Percentiles rank a stretch among this genome's conserved stretches.
Evolutionary conservation across 78 protist genomes (phyloP).

Genomic region (Acrasis kona): DNA sequence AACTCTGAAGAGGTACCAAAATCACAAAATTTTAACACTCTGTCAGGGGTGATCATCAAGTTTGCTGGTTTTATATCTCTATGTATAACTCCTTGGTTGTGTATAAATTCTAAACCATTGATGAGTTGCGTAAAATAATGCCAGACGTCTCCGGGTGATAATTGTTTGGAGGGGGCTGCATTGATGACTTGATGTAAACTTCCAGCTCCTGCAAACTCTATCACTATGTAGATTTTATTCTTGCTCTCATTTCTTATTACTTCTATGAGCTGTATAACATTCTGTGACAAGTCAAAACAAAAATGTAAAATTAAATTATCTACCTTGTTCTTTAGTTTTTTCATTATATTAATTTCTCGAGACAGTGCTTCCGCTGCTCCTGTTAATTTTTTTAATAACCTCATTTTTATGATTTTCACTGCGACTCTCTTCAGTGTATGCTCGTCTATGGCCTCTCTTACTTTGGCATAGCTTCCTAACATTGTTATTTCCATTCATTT

Average conservation of each 20-base stretch:
- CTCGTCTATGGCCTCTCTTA: neutral
- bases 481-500: no score
- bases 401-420: neutral
- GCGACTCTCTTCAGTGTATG: neutral
- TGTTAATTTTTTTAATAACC: neutral
- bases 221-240: neutral
- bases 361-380: neutral
- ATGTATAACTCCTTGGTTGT: conserved; percentile 41
- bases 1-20: conserved; percentile 54
- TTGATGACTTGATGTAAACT: neutral
- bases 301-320: no score
- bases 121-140: neutral
- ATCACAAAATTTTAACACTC: conserved; percentile 22
- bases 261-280: no score
- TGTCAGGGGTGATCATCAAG: conserved; percentile 17
- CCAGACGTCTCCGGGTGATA: neutral
- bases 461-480: neutral
- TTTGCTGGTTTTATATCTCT: conserved; percentile 39
- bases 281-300: no score
- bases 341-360: neutral
- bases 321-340: neutral
- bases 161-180: neutral
- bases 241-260: neutral
- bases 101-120: conserved; percentile 76
- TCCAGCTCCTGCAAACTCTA: neutral